phyloP scores from a whole-genome alignment of 2,329 filamentous ascomycete species.

The Exophiala sideris region DNA sequence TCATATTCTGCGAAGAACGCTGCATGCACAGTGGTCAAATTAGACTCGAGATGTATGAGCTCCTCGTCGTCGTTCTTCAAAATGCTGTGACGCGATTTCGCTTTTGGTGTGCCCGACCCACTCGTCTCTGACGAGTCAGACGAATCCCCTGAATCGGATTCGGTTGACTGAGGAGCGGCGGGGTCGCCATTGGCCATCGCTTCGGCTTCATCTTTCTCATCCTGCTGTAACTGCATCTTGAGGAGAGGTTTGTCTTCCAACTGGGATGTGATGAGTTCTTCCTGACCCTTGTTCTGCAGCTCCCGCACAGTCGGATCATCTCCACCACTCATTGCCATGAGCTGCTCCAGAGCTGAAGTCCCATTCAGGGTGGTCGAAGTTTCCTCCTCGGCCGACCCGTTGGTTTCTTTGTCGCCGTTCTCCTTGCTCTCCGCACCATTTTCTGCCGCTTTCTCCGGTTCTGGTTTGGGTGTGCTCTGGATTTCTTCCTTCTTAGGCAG shows the following conservation, averaged over 20 bases:
- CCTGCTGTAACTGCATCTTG: conserved; percentile 88
- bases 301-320: conserved; percentile 67
- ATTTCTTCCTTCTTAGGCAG: conserved; percentile 69
- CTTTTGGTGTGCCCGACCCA: conserved; percentile 33
- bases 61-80: conserved; percentile 86
- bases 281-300: conserved; percentile 78
- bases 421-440: conserved; percentile 20
- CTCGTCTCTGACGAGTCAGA: conserved; percentile 30
- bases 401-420: conserved; percentile 9
- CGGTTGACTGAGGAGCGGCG: conserved; percentile 35
- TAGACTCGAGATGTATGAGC: conserved; percentile 70
- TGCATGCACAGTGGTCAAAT: conserved; percentile 70
- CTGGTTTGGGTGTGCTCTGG: conserved; percentile 47
- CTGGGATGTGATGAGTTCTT: conserved; percentile 82
- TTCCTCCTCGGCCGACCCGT: conserved; percentile 18
- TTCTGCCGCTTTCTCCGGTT: conserved; percentile 28
- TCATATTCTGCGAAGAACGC: conserved; percentile 85
- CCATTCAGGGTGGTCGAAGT: conserved; percentile 25
- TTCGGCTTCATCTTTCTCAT: conserved; percentile 72
- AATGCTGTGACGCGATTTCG: conserved; percentile 64
- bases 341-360: conserved; percentile 60
- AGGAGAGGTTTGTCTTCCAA: conserved; percentile 81
- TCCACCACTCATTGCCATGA: conserved; percentile 71
- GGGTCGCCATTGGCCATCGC: conserved; percentile 40
- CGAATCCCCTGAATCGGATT: conserved; percentile 36